Conservation (phyloP, 1,284 basidiomycete genomes). For the Tremellales sp. region DNA sequence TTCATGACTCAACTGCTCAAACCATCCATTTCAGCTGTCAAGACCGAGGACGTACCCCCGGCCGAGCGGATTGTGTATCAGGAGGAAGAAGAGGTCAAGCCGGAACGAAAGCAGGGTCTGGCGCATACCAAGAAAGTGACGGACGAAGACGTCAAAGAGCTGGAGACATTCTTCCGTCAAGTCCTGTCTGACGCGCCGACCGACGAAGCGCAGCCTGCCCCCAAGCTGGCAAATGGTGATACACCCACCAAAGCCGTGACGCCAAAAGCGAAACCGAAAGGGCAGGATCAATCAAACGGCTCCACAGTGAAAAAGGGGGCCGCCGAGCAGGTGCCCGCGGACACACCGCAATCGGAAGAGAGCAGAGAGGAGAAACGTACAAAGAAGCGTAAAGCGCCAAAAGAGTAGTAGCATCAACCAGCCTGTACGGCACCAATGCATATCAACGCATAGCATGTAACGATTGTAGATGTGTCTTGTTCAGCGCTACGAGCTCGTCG, state of each 20-base stretch:
- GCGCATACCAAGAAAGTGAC: constrained; percentile 6
- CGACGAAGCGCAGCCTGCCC: not conserved
- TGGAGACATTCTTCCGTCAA: constrained; percentile 26
- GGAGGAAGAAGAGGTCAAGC: constrained; percentile 4
- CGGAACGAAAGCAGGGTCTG: not conserved
- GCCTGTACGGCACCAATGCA: no score
- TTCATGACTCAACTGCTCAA: constrained; percentile 64
- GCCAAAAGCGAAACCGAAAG: not conserved
- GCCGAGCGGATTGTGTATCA: constrained; percentile 12
- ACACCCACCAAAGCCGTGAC: not conserved
- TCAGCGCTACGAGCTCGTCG: constrained; percentile 59
- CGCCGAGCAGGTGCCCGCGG: not conserved
- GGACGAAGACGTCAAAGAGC: constrained; percentile 22
- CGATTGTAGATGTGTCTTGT: no score
- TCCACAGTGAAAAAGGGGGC: not conserved
- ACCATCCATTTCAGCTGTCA: not conserved
- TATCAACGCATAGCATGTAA: no score
- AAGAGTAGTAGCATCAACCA: not conserved
- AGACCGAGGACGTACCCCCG: not conserved
- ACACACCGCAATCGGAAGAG: not conserved
- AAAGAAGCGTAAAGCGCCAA: not conserved
- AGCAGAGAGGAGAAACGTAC: not conserved
- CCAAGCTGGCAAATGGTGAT: not conserved
- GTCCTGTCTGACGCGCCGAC: constrained; percentile 6
- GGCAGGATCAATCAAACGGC: no score